These are phyloP conservation scores for Lipomyces anomalus DNA, from an alignment of 805 yeast species.

Conservation along the genomic window DNA sequence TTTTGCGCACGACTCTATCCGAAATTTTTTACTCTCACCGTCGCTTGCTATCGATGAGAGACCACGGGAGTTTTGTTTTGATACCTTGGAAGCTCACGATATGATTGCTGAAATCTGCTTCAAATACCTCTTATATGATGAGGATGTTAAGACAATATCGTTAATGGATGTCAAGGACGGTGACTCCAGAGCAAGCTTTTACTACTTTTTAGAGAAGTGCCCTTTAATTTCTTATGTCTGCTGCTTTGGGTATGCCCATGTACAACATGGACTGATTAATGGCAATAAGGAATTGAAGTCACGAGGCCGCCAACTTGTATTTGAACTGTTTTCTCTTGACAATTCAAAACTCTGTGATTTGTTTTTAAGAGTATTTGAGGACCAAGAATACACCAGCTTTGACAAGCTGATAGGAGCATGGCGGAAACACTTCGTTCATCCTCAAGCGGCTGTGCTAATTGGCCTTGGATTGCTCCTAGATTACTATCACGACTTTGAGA, in stretches of 20 bases:
- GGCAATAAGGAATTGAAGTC: neutral
- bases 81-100: too few relatives aligned
- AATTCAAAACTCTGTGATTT: neutral
- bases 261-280: neutral
- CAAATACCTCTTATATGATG: too few relatives aligned
- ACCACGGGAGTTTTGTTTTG: too few relatives aligned
- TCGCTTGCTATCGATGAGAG: too few relatives aligned
- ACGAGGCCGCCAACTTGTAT: neutral
- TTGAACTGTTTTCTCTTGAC: neutral
- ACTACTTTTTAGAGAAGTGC: neutral
- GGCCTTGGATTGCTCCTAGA: neutral
- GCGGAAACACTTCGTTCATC: neutral
- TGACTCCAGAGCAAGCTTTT: too few relatives aligned
- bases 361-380: neutral
- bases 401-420: neutral
- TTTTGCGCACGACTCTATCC: too few relatives aligned
- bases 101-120: too few relatives aligned
- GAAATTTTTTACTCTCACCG: too few relatives aligned
- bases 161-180: too few relatives aligned
- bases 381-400: neutral
- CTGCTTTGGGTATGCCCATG: neutral
- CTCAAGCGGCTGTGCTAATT: neutral
- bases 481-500: neutral
- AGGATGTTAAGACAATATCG: too few relatives aligned
- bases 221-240: neutral